Evolutionary conservation across 2,329 filamentous ascomycete species (phyloP), one percentile per base, ranked within the genome.

Genomic region (Dactylonectria estremocensis): DNA sequence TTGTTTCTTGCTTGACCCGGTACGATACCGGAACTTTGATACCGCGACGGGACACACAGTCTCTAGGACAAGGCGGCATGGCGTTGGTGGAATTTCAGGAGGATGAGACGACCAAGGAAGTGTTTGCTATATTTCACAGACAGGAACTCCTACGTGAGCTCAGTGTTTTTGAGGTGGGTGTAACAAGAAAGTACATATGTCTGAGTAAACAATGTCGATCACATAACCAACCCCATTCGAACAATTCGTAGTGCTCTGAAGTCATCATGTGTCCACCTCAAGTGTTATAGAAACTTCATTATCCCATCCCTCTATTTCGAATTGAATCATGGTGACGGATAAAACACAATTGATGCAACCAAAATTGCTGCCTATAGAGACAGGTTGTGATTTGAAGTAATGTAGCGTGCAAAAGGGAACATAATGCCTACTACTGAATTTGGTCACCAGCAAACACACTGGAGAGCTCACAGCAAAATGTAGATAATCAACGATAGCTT

Each of bases 31-130:
- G 61, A 64, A 58, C 58, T 76, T 74, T 74, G 66, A 71, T 69
- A 68, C 74, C 73, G 73, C 72, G 66, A 64, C 33, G 70, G 74
- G 74, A 65, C 70, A 53, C 50, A n/a, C 49, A 46, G 72, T 73
- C 74, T 75, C 69, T 74, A 52, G 71, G 64, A 67, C 72, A 72
- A 68, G 68, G 73, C 72, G 70, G 70, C 72, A 74, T 64, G 74
- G 74, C 74, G 74, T 76, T 76, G 70, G 71, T 69, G 74, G 70
- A 65, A 70, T 73, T 75, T 70, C 52, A 59, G 59, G 53, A 37
- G 40, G 60, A 60, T 22, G 43, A 52, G 65, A 48, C 43, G 20
- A 31, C 33, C 20, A 35, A 46, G 52, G 55, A 49, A 28, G 28
- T 35, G 28, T 31, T 35, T 50, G 43, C 35, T 43, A 35, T 28